Conservation (phyloP, 257 asterid species). For the Nyctanthes arbortristis region DNA sequence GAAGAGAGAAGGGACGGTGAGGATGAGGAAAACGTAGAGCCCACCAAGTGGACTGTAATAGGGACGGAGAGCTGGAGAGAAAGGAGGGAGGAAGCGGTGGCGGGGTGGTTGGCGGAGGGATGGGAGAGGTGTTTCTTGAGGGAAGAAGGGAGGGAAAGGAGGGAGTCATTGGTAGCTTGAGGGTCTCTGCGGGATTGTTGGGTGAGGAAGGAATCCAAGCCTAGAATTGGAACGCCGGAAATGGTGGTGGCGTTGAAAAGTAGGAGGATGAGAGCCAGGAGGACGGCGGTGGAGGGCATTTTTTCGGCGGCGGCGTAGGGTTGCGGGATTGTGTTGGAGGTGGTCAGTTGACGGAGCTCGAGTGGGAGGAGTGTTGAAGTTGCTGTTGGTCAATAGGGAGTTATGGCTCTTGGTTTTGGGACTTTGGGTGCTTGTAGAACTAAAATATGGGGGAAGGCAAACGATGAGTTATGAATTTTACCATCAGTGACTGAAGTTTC, state of each 20-base stretch:
- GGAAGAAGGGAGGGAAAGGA: conserved; percentile 54
- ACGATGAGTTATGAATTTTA: too few relatives aligned
- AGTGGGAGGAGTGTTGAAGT: background rate
- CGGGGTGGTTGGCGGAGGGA: conserved; percentile 40
- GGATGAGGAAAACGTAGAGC: conserved; percentile 64
- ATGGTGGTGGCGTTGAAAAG: conserved; percentile 20
- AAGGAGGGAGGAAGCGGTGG: conserved; percentile 56
- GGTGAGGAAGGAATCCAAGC: conserved; percentile 76
- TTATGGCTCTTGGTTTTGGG: background rate
- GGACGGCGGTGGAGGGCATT: conserved; percentile 47
- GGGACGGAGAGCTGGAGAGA: conserved; percentile 65
- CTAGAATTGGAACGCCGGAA: conserved; percentile 55
- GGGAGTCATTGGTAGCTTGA: conserved; percentile 66
- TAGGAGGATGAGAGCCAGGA: conserved; percentile 39
- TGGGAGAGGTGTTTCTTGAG: conserved; percentile 54
- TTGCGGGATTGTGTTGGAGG: conserved; percentile 11
- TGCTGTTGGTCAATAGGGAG: background rate
- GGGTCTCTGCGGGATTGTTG: conserved; percentile 69
- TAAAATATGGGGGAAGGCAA: conserved; percentile 6
- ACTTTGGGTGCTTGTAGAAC: conserved; percentile 12
- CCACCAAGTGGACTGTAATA: conserved; percentile 72
- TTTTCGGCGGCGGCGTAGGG: conserved; percentile 22
- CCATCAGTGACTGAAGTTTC: too few relatives aligned
- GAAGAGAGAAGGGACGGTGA: conserved; percentile 63
- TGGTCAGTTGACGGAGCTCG: background rate